Percentiles rank a stretch among this genome's conserved stretches.
phyloP scores from a whole-genome alignment of 768 basidiomycete genomes.

The Tylopilus sp. region DNA sequence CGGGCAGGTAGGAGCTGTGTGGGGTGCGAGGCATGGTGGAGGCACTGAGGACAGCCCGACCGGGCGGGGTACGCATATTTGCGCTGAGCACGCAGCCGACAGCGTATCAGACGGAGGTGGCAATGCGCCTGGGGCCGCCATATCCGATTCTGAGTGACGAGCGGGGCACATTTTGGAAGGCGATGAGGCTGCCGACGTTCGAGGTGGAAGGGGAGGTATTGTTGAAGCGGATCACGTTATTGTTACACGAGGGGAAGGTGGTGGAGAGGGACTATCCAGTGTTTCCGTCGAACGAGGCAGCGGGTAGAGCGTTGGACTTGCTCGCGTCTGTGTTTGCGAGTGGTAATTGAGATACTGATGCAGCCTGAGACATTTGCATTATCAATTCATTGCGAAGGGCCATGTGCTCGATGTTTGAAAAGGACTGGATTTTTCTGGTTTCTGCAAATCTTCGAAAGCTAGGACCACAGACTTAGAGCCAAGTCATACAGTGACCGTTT shows the following conservation, averaged over 20 bases:
- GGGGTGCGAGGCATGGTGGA: constrained; percentile 11
- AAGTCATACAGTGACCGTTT: no score
- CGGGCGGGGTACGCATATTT: constrained; percentile 5
- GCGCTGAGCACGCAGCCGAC: constrained; percentile 21
- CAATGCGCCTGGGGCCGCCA: constrained; percentile 11
- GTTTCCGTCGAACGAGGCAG: constrained; percentile 12
- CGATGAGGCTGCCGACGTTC: constrained; percentile 17
- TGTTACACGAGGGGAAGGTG: constrained; percentile 13
- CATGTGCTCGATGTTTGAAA: no score
- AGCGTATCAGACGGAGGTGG: constrained; percentile 19
- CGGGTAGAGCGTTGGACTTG: constrained; percentile 4
- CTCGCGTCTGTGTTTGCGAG: neutral
- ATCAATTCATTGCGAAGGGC: no score
- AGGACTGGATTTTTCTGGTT: no score
- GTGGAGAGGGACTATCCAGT: neutral
- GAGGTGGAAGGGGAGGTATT: neutral
- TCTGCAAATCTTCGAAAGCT: no score
- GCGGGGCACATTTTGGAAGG: constrained; percentile 1
- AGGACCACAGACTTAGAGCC: no score
- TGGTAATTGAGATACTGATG: no score
- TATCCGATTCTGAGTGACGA: constrained; percentile 22
- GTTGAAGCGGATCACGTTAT: constrained; percentile 19
- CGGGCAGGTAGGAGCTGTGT: constrained; percentile 17
- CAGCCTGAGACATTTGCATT: no score
- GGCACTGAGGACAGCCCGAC: neutral